These are phyloP conservation scores for Elsinoe perseae DNA, from an alignment of 2,329 filamentous ascomycete species.

Conservation along the genomic window DNA sequence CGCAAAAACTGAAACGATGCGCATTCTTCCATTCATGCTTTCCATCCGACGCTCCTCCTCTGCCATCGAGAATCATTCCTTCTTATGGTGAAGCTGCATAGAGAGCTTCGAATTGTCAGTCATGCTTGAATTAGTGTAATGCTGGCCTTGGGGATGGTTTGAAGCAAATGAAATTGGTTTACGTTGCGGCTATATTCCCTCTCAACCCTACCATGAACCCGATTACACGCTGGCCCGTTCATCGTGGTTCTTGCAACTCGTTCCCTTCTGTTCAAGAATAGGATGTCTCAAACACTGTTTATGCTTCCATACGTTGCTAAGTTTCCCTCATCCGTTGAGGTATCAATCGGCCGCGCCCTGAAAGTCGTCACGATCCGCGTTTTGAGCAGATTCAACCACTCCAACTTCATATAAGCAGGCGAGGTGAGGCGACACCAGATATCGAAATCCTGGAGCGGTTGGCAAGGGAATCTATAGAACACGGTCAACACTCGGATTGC, in stretches of 20 bases:
- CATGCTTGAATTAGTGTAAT: too few relatives aligned
- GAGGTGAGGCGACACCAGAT: not conserved
- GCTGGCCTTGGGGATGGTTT: too few relatives aligned
- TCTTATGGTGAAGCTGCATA: too few relatives aligned
- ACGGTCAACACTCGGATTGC: not conserved
- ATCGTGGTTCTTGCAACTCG: not conserved
- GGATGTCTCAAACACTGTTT: slow-evolving; percentile 2
- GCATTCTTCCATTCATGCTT: too few relatives aligned
- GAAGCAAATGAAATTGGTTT: too few relatives aligned
- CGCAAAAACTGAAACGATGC: too few relatives aligned
- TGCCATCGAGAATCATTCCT: too few relatives aligned
- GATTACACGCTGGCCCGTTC: too few relatives aligned
- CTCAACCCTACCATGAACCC: too few relatives aligned
- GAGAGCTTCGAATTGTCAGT: too few relatives aligned
- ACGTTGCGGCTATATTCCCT: too few relatives aligned
- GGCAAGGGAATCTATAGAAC: not conserved
- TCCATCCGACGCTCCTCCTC: too few relatives aligned
- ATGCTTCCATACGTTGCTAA: not conserved
- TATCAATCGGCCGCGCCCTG: not conserved
- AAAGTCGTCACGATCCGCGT: not conserved
- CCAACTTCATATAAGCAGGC: not conserved
- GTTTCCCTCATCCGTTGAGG: not conserved
- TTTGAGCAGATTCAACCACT: not conserved
- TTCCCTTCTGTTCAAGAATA: not conserved
- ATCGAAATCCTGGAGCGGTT: not conserved